Base-by-base conservation (phyloP, 2,329 filamentous ascomycete genomes). In the Chrysosphaeria jannelii region DNA sequence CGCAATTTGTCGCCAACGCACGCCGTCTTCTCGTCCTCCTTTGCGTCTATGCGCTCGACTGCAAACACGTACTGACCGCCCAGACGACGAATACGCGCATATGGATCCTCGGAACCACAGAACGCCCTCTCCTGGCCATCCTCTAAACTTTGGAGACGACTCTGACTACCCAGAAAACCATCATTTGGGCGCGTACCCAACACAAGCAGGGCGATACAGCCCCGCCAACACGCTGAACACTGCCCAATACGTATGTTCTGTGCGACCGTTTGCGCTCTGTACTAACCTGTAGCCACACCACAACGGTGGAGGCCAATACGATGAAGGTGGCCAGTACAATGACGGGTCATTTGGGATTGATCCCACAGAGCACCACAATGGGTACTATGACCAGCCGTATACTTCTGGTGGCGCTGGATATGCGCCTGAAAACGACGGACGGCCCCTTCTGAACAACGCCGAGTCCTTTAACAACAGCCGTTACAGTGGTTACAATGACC, bases 281-380 rank as follows among this genome's bases (percentile, higher is more conserved):
- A n/a, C n/a, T n/a, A n/a, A n/a, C n/a, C n/a, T n/a, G n/a, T n/a
- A n/a, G n/a, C n/a, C n/a, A n/a, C n/a, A n/a, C n/a, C n/a, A 14
- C 17, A 11, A 13, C 18, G 17, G n/a, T 18, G 16, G 7, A 10
- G 46, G 39, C 31, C 47, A 45, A 32, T 40, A 43, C 8, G 53
- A 57, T 28, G 50, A 50, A 14, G 46, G 43, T 26, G 43, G 44
- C 24, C 23, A 52, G 50, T 32, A 53, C 20, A 11, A 7, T 11
- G 29, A 51, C 29, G 51, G 53, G 27, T 70, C 78, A 26, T 79
- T 85, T 41, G 52, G 64, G 4, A 46, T 90, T 29, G 65, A 76
- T 36, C 78, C 81, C 7, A 67, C 88, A 40, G 65, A 67, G 27
- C 76, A 90, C 36, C 75, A 85, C 39, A 75, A 90, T 43, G 60